These are phyloP conservation scores for Chenopodium album DNA, from an alignment of 148 eudicot species.

Conservation along the genomic window DNA sequence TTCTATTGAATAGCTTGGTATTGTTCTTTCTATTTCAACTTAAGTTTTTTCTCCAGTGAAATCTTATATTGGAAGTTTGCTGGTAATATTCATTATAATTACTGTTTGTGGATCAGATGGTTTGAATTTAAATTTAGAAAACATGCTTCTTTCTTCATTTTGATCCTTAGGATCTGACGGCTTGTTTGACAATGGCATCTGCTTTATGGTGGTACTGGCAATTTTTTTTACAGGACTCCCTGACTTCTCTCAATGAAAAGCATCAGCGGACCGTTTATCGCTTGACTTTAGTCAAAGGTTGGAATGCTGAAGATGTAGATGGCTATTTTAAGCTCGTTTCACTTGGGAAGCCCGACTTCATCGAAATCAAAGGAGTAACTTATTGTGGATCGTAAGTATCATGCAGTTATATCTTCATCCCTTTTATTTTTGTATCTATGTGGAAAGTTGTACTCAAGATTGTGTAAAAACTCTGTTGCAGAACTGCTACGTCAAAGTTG, in stretches of 20 bases:
- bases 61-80: neutral
- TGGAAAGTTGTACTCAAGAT: slow-evolving; percentile 7
- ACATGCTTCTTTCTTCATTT: neutral
- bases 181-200: neutral
- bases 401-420: neutral
- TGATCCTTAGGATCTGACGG: neutral
- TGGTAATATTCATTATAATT: neutral
- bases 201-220: slow-evolving; percentile 8
- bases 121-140: neutral
- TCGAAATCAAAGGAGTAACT: slow-evolving; percentile 97
- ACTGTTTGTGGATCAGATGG: neutral
- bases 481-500: slow-evolving; percentile 94
- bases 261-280: slow-evolving; percentile 97
- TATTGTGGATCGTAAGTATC: slow-evolving; percentile 96
- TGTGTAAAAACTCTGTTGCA: slow-evolving; percentile 24
- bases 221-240: slow-evolving; percentile 63
- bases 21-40: neutral
- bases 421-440: neutral
- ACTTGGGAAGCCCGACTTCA: slow-evolving; percentile 80
- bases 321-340: slow-evolving; percentile 80
- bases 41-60: neutral
- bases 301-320: slow-evolving; percentile 94
- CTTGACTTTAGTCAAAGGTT: slow-evolving; percentile 89
- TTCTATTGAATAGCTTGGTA: neutral
- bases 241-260: slow-evolving; percentile 76